Evolutionary conservation across 805 yeast species (phyloP).

Genomic region (Saturnispora kantuleensis): DNA sequence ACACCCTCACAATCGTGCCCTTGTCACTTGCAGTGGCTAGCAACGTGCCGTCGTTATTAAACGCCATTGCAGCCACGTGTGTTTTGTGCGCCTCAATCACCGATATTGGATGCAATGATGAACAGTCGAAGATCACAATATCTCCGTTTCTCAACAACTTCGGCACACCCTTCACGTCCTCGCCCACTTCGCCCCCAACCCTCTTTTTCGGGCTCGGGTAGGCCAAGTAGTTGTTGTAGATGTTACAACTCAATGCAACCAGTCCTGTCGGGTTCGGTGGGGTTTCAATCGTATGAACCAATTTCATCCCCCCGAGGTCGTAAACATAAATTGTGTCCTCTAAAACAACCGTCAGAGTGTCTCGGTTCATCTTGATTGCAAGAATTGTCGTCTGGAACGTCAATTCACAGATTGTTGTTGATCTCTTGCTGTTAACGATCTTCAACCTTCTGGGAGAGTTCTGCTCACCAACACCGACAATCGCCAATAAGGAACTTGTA

Average conservation of each 20-base stretch:
- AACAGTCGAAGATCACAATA: constrained; percentile 73
- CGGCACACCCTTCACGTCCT: too few species aligned
- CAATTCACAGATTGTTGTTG: constrained; percentile 71
- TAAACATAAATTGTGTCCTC: constrained; percentile 81
- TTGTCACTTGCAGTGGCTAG: constrained; percentile 88
- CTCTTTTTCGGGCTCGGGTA: constrained; percentile 35
- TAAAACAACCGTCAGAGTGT: constrained; percentile 71
- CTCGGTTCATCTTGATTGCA: constrained; percentile 71
- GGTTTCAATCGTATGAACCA: constrained; percentile 65
- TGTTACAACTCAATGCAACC: constrained; percentile 48
- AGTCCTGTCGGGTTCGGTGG: constrained; percentile 50
- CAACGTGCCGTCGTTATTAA: constrained; percentile 69
- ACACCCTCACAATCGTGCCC: constrained; percentile 84
- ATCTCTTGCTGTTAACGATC: constrained; percentile 70
- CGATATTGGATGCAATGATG: constrained; percentile 67
- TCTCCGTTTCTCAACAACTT: constrained; percentile 43
- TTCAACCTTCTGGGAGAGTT: constrained; percentile 75
- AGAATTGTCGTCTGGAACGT: constrained; percentile 77
- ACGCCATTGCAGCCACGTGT: constrained; percentile 57
- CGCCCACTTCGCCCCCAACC: too few species aligned
- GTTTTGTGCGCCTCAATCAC: constrained; percentile 87
- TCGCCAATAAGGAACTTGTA: constrained; percentile 73
- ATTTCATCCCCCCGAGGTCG: constrained; percentile 82
- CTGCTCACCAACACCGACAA: constrained; percentile 74
- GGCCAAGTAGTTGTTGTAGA: constrained; percentile 47